Evolutionary conservation across 257 asterid species (phyloP).

Genomic region (Primulina huaijiensis): DNA sequence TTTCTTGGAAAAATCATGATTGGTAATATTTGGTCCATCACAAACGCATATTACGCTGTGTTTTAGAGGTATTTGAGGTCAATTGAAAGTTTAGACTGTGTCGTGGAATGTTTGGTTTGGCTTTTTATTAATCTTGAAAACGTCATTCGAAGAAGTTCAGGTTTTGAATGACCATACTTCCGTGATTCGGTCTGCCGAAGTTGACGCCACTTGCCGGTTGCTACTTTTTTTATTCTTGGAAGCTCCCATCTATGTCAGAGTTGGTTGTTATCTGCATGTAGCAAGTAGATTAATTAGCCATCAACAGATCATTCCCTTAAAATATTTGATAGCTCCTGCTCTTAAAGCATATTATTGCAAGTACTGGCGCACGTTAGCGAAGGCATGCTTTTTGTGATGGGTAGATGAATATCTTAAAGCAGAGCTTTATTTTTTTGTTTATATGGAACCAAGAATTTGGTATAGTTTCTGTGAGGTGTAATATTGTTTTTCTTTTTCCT

Average conservation of each 20-base stretch:
- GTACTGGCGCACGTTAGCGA: too few species aligned
- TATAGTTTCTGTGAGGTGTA: neutral
- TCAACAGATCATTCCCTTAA: too few species aligned
- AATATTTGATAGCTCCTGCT: too few species aligned
- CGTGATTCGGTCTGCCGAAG: too few species aligned
- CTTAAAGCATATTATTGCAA: too few species aligned
- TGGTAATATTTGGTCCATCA: slow-evolving; percentile 3
- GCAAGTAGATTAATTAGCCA: too few species aligned
- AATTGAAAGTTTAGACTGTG: slow-evolving; percentile 1
- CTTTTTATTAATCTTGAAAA: too few species aligned
- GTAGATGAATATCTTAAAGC: neutral
- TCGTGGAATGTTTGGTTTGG: neutral
- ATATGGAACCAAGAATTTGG: neutral
- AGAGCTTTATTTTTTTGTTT: neutral
- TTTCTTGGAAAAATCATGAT: slow-evolving; percentile 10
- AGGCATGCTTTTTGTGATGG: neutral
- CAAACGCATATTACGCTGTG: neutral
- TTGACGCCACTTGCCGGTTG: too few species aligned
- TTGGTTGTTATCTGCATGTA: neutral
- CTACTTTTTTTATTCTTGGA: too few species aligned
- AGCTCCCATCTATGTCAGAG: neutral
- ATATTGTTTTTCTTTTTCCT: slow-evolving; percentile 15
- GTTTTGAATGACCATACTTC: too few species aligned
- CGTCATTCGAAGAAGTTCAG: too few species aligned
- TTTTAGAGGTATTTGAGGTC: slow-evolving; percentile 9